A percentile compares a stretch with the other conserved stretches of the same genome.
phyloP scores from a whole-genome alignment of 495 filamentous ascomycete species.

The Podospora pseudocomata region DNA sequence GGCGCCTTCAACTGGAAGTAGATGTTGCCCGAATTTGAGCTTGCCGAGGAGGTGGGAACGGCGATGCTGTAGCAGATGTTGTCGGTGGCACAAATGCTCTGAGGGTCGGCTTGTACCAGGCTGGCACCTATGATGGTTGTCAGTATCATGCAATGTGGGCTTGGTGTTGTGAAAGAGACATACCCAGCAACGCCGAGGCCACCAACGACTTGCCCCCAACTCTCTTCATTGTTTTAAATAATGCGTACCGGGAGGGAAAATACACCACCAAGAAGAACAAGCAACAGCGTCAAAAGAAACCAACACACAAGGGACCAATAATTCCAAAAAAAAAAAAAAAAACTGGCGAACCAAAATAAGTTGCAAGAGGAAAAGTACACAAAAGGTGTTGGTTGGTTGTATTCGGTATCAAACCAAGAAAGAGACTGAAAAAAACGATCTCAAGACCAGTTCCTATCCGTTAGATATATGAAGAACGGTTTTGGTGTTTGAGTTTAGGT shows the following conservation, averaged over 20 bases:
- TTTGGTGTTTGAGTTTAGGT: neutral
- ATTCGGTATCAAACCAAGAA: neutral
- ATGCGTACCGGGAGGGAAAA: neutral
- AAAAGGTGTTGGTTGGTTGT: neutral
- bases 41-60: conserved; percentile 41
- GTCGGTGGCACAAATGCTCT: conserved; percentile 29
- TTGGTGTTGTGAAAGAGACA: conserved; percentile 1
- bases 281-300: neutral
- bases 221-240: conserved; percentile 14
- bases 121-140: conserved; percentile 16
- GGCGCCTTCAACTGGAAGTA: conserved; percentile 66
- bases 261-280: neutral
- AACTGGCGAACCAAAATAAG: neutral
- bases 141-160: neutral
- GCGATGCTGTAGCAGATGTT: conserved; percentile 45
- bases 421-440: neutral
- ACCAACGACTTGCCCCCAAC: conserved; percentile 6
- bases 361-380: neutral
- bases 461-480: neutral
- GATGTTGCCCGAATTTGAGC: conserved; percentile 46
- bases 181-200: conserved; percentile 23
- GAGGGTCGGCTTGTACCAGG: conserved; percentile 15
- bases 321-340: neutral
- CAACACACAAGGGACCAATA: neutral
- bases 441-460: neutral